Evolutionary conservation across 164 flowering plant species (phyloP), one percentile per base, ranked within the genome.

Genomic region (Magnolia changhungtana): DNA sequence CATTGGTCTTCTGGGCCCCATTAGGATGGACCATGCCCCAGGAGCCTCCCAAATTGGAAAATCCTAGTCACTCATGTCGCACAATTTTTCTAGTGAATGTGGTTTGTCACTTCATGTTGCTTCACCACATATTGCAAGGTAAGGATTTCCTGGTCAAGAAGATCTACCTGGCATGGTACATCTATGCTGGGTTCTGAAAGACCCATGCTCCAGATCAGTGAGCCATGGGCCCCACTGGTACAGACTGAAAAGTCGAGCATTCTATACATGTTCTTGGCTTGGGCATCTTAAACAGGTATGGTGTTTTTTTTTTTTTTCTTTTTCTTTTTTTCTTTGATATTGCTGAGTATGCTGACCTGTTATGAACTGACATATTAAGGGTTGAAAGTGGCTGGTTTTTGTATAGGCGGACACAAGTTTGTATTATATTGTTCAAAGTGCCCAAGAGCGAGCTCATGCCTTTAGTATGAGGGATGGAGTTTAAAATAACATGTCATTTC

Each of bases 381-480:
- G 78, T 76, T 73, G 76, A 77, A 75, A 68, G 74, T 74, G 78
- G 82, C 61, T 72, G 78, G 81, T 79, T 71, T 71, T 78, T 69
- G 67, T 67, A 66, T 59, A 72, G 66, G 50, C 13, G 19, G 45
- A 75, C 66, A 37, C 61, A 61, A 29, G 13, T 11, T 4, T 75
- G 64, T 75, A 50, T 52, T 75, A 18, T 67, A 9, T 67, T 63
- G 24, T 29, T 29, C 31, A 52, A 50, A 29, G 61, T 75, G 77
- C 50, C 11, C 19, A 24, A 52, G 72, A 65, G 50, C n/a, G 7
- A 23, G n/a, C 7, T 4, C 45, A 13, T 37, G 8, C 19, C n/a
- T 37, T 13, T 29, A 0, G 8, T 3, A 14, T 1, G 1, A 45
- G 71, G 50, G 49, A 29, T 29, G 71, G 50, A 68, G 11, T 67